Conservation (phyloP, 75 land plant species). For the Pseudotsuga menziesii region DNA sequence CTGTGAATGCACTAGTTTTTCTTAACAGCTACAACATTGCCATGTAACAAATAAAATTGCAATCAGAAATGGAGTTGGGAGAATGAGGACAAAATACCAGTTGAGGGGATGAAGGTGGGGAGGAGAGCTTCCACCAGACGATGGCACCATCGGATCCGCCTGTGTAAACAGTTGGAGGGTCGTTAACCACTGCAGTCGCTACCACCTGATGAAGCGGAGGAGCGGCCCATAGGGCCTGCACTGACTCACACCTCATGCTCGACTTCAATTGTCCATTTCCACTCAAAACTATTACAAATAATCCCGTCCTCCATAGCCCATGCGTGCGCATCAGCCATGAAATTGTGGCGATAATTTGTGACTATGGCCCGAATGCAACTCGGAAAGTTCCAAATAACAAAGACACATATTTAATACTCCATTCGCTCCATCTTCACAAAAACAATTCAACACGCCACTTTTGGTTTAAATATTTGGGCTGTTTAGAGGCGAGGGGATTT, state of each 20-base stretch:
- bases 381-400: too few relatives aligned
- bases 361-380: too few relatives aligned
- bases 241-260: conserved; percentile 67
- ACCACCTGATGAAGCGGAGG: conserved; percentile 47
- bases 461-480: too few relatives aligned
- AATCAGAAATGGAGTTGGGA: not conserved
- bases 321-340: too few relatives aligned
- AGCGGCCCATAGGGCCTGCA: conserved; percentile 62
- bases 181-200: conserved; percentile 23
- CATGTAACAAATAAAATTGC: too few relatives aligned
- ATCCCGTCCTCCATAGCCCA: not conserved
- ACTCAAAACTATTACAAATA: not conserved
- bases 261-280: not conserved
- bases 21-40: too few relatives aligned
- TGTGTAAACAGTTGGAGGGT: conserved; percentile 63
- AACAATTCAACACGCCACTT: too few relatives aligned
- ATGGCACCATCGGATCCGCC: conserved; percentile 82
- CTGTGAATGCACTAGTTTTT: not conserved
- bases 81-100: not conserved
- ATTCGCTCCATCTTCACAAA: too few relatives aligned
- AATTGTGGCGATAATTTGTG: too few relatives aligned
- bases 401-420: too few relatives aligned
- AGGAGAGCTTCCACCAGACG: conserved; percentile 61
- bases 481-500: too few relatives aligned
- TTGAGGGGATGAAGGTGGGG: not conserved